Percentiles rank a stretch among this genome's conserved stretches.
These are phyloP conservation scores for Rhodotorula toruloides DNA, from an alignment of 768 basidiomycete species.

Conservation along the genomic window DNA sequence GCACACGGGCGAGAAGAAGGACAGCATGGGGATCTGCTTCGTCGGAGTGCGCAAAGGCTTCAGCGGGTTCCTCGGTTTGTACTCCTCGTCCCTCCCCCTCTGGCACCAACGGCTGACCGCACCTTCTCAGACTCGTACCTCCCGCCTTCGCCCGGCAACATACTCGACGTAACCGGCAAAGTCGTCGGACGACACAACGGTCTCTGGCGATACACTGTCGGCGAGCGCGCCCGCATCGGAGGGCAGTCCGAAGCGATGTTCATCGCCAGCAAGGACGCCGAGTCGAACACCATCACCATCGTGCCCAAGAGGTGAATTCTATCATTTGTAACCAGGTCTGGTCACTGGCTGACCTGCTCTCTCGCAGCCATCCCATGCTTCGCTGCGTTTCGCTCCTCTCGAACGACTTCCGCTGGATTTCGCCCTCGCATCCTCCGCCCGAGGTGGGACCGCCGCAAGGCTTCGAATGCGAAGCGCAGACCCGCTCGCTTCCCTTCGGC, in stretches of 20 bases:
- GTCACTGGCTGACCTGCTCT: neutral
- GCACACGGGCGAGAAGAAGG: conserved; percentile 67
- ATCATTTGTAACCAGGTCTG: no score
- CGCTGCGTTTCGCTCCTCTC: conserved; percentile 48
- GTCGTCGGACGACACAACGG: conserved; percentile 63
- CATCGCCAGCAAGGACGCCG: conserved; percentile 65
- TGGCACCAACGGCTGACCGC: neutral
- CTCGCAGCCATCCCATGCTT: conserved; percentile 50
- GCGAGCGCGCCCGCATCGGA: conserved; percentile 65
- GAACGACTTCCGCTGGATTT: conserved; percentile 69
- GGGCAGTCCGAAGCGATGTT: conserved; percentile 64
- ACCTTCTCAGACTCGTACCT: conserved; percentile 65
- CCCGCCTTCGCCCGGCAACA: conserved; percentile 61
- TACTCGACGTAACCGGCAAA: conserved; percentile 60
- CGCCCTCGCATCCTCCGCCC: conserved; percentile 55
- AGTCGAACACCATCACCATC: conserved; percentile 64
- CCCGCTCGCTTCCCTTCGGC: conserved; percentile 64
- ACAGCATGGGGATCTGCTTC: conserved; percentile 94
- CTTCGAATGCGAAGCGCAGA: conserved; percentile 55
- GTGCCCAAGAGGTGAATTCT: conserved; percentile 63
- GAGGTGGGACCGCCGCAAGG: conserved; percentile 52
- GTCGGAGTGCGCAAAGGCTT: conserved; percentile 75
- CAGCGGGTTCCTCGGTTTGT: conserved; percentile 65
- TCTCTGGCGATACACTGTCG: conserved; percentile 78
- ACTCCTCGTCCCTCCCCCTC: conserved; percentile 22